These are phyloP conservation scores for Dalechampia spathulata DNA, from an alignment of 441 rosid species.

Conservation along the genomic window DNA sequence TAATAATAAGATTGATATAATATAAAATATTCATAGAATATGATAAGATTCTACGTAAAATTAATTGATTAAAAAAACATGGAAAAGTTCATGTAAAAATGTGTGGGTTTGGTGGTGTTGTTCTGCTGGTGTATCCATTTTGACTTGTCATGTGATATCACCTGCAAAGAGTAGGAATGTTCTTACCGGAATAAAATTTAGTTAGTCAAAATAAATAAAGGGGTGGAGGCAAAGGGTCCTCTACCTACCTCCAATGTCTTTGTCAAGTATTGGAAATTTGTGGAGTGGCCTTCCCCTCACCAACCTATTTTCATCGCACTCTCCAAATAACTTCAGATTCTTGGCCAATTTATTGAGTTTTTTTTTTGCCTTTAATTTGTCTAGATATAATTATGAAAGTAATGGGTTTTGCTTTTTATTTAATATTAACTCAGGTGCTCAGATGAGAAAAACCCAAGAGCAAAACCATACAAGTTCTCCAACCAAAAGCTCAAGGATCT, in stretches of 20 bases:
- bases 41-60: too few species aligned
- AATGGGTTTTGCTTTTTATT: too few species aligned
- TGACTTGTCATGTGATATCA: conserved; percentile 3
- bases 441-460: conserved; percentile 79
- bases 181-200: not conserved
- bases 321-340: too few species aligned
- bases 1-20: too few species aligned
- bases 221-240: not conserved
- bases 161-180: not conserved
- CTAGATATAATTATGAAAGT: too few species aligned
- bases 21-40: too few species aligned
- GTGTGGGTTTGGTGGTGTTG: too few species aligned
- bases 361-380: too few species aligned
- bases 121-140: conserved; percentile 18
- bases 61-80: too few species aligned
- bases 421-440: conserved; percentile 57
- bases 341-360: too few species aligned
- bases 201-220: not conserved
- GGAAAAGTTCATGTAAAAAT: too few species aligned
- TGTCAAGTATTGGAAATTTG: not conserved
- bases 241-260: conserved; percentile 10
- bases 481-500: conserved; percentile 69
- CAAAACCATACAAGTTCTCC: conserved; percentile 57
- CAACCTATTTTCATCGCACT: too few species aligned
- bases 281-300: not conserved